Conservation (phyloP, 306 rosid genomes). For the Delonix regia region DNA sequence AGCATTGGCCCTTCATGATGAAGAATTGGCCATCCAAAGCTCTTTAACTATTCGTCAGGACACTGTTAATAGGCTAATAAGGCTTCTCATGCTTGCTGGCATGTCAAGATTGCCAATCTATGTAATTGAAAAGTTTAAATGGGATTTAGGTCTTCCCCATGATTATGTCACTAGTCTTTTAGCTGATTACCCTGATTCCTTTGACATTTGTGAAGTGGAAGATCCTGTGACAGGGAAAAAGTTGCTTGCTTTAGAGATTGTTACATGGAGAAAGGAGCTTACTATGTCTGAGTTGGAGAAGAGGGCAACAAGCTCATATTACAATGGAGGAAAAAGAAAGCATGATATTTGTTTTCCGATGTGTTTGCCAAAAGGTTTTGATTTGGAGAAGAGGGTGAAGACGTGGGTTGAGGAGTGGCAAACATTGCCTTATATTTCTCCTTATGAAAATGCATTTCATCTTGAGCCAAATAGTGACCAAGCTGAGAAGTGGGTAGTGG, state of each 20-base stretch:
- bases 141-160: constrained; percentile 90
- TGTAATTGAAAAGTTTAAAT: constrained; percentile 68
- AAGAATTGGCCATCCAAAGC: constrained; percentile 59
- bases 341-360: constrained; percentile 61
- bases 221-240: constrained; percentile 56
- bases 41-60: constrained; percentile 50
- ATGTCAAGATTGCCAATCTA: constrained; percentile 60
- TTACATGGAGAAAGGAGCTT: constrained; percentile 69
- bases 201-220: constrained; percentile 60
- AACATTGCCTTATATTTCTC: constrained; percentile 80
- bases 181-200: constrained; percentile 75
- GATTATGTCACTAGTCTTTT: constrained; percentile 59
- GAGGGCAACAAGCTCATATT: constrained; percentile 41
- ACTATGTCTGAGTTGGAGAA: constrained; percentile 74
- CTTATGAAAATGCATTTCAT: constrained; percentile 78
- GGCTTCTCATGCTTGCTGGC: constrained; percentile 79
- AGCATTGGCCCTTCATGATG: constrained; percentile 60
- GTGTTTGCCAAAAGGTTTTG: constrained; percentile 75
- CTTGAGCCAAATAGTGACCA: constrained; percentile 61
- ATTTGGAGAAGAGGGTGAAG: constrained; percentile 67
- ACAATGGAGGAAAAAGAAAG: constrained; percentile 35
- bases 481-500: constrained; percentile 90
- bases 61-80: constrained; percentile 59
- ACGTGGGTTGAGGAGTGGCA: constrained; percentile 85
- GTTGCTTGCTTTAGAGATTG: constrained; percentile 75